phyloP scores from a whole-genome alignment of 495 filamentous ascomycete species.

The Talaromyces trachyspermus region DNA sequence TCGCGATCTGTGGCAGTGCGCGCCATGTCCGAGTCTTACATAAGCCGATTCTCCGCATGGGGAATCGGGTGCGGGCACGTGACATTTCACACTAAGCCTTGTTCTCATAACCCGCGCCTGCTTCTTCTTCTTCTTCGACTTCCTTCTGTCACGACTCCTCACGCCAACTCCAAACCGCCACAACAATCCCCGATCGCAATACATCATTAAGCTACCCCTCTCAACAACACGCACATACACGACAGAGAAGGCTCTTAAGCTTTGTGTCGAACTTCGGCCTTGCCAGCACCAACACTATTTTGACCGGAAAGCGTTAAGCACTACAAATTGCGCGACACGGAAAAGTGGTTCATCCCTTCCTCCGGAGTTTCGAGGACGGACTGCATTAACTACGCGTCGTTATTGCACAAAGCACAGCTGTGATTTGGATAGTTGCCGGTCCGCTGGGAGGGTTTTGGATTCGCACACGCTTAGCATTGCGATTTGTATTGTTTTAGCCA shows the following conservation, averaged over 20 bases:
- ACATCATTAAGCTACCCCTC: background rate
- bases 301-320: no score
- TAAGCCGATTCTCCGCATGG: no score
- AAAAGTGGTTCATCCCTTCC: no score
- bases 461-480: slow-evolving; percentile 25
- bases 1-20: slow-evolving; percentile 1
- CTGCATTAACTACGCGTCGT: slow-evolving; percentile 5
- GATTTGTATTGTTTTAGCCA: slow-evolving; percentile 38
- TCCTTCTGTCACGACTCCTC: slow-evolving; percentile 1
- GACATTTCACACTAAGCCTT: background rate
- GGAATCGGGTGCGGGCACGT: no score
- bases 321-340: slow-evolving; percentile 1
- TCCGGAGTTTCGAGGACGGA: slow-evolving; percentile 4
- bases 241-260: background rate
- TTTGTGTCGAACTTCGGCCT: no score
- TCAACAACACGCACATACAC: background rate
- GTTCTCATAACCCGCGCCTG: slow-evolving; percentile 1
- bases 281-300: no score
- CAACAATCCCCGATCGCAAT: background rate
- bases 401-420: slow-evolving; percentile 12
- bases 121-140: background rate
- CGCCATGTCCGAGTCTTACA: background rate
- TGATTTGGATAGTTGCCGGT: slow-evolving; percentile 30
- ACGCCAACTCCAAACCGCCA: background rate
- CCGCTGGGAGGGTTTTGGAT: slow-evolving; percentile 24